Conservation (phyloP, 148 eudicot species). For the Rhododendron molle region DNA sequence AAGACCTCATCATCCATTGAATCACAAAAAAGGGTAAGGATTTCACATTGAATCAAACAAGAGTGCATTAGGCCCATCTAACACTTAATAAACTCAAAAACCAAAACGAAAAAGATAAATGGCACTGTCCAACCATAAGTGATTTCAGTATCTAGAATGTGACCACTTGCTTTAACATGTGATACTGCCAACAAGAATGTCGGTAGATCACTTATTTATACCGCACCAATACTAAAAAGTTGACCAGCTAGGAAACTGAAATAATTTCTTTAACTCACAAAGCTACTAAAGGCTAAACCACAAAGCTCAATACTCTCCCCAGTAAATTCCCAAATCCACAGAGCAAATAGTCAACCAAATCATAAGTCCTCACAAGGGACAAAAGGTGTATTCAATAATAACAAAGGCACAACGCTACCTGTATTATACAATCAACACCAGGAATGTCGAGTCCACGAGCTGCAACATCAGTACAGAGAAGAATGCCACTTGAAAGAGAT, state of each 20-base stretch:
- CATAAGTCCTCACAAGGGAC: background rate
- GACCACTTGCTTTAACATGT: background rate
- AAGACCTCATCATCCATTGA: background rate
- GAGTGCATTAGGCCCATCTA: background rate
- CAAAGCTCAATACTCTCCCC: background rate
- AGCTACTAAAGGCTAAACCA: background rate
- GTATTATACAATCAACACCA: constrained; percentile 88
- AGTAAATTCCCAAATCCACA: background rate
- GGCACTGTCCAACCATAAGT: background rate
- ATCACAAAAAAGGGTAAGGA: background rate
- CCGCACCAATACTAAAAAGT: background rate
- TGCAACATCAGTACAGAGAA: constrained; percentile 98
- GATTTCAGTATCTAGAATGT: background rate
- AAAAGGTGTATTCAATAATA: background rate
- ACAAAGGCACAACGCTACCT: constrained; percentile 35
- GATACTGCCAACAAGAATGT: background rate
- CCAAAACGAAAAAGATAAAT: background rate
- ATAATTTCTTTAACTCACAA: background rate
- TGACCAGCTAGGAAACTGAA: background rate
- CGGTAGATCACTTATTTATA: background rate
- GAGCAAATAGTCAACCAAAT: background rate
- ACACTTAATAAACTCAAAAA: background rate
- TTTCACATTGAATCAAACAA: background rate
- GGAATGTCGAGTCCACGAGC: constrained; percentile 99
- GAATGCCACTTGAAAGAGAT: constrained; percentile 65